Conservation (phyloP, 2,329 filamentous ascomycete species). For the Stagonosporopsis tanaceti region DNA sequence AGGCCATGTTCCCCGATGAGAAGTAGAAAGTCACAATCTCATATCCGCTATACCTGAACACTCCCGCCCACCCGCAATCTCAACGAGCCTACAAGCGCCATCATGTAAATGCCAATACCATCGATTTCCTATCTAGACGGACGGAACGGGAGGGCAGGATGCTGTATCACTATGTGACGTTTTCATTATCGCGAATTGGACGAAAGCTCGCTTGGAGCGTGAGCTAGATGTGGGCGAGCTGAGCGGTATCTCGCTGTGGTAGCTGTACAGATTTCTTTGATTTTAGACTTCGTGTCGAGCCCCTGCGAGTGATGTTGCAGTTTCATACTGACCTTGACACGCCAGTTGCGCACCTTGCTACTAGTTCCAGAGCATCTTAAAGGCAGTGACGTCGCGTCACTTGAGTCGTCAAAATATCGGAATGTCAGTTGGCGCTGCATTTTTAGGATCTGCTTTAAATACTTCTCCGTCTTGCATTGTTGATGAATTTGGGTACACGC, state of each 20-base stretch:
- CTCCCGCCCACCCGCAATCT: slow-evolving; percentile 22
- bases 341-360: no score
- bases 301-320: slow-evolving; percentile 8
- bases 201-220: slow-evolving; percentile 17
- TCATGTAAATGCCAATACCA: slow-evolving; percentile 34
- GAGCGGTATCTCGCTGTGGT: slow-evolving; percentile 41
- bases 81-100: slow-evolving; percentile 25
- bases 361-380: not conserved
- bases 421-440: not conserved
- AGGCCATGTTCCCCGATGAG: slow-evolving; percentile 81
- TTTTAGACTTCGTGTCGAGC: not conserved
- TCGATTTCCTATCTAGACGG: slow-evolving; percentile 34
- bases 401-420: not conserved
- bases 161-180: slow-evolving; percentile 41
- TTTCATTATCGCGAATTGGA: slow-evolving; percentile 27
- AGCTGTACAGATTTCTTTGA: slow-evolving; percentile 39
- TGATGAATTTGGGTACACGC: not conserved
- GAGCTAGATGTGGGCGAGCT: slow-evolving; percentile 17
- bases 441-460: not conserved
- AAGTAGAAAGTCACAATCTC: slow-evolving; percentile 35
- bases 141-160: slow-evolving; percentile 26
- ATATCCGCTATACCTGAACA: slow-evolving; percentile 21
- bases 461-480: not conserved
- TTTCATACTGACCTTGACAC: not conserved
- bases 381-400: not conserved